Percentiles rank a stretch among this genome's conserved stretches.
phyloP scores from a whole-genome alignment of 306 rosid genomes.

The Corylus avellana region DNA sequence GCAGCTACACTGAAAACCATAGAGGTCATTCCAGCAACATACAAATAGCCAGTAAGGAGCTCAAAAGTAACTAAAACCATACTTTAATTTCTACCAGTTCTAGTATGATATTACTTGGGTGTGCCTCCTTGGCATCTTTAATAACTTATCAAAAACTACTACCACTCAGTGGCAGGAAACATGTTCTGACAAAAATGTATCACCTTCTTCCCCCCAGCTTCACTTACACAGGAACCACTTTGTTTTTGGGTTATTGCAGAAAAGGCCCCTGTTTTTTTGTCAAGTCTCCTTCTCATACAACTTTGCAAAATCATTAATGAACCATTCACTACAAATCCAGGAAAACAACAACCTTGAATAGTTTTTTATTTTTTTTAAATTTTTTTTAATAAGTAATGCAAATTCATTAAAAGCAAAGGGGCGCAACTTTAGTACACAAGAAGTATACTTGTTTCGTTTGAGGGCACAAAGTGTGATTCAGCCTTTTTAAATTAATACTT shows the following conservation, averaged over 20 bases:
- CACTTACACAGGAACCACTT: not conserved
- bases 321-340: not conserved
- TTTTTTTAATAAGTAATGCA: too few relatives aligned
- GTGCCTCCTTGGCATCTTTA: not conserved
- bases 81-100: not conserved
- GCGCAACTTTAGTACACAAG: too few relatives aligned
- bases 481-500: not conserved
- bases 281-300: not conserved
- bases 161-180: not conserved
- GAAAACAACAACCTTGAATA: not conserved
- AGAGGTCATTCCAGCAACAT: conserved; percentile 20
- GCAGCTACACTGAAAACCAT: conserved; percentile 13
- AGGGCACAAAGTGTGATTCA: not conserved
- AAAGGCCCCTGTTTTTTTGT: not conserved
- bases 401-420: too few relatives aligned
- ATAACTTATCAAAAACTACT: not conserved
- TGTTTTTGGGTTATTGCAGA: not conserved
- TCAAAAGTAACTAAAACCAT: not conserved
- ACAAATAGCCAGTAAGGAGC: not conserved
- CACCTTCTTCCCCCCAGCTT: not conserved
- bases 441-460: not conserved
- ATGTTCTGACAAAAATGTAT: not conserved
- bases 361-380: too few relatives aligned
- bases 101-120: not conserved
- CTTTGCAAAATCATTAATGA: not conserved